These are phyloP conservation scores for Cladosporium sp. DNA, from an alignment of 2,329 filamentous ascomycete species.

Conservation along the genomic window DNA sequence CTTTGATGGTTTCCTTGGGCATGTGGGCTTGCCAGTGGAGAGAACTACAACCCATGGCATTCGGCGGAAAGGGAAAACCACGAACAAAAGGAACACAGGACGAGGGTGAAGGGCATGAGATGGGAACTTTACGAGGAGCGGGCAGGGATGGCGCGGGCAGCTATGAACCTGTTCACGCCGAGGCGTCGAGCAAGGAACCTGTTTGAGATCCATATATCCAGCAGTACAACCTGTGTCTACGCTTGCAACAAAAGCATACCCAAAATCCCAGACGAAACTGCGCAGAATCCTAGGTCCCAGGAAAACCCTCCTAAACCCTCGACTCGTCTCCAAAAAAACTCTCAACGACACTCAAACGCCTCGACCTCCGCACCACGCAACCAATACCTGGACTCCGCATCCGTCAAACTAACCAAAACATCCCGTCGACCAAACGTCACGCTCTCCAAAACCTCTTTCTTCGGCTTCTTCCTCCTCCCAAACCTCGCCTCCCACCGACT, in stretches of 20 bases:
- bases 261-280: too few species aligned
- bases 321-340: too few species aligned
- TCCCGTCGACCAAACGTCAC: slow-evolving; percentile 30
- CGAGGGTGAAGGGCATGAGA: slow-evolving; percentile 32
- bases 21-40: slow-evolving; percentile 90
- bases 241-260: neutral
- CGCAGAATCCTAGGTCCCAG: too few species aligned
- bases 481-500: slow-evolving; percentile 10
- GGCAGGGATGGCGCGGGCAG: slow-evolving; percentile 43
- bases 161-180: slow-evolving; percentile 42
- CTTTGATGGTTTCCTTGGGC: slow-evolving; percentile 64
- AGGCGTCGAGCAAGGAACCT: slow-evolving; percentile 33
- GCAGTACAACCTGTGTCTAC: slow-evolving; percentile 29
- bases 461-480: slow-evolving; percentile 12
- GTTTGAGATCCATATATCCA: slow-evolving; percentile 24
- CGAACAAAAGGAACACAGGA: slow-evolving; percentile 5
- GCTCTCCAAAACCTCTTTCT: neutral
- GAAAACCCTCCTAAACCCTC: too few species aligned
- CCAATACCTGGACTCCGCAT: slow-evolving; percentile 26
- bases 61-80: slow-evolving; percentile 57
- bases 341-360: slow-evolving; percentile 18
- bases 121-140: slow-evolving; percentile 36
- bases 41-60: slow-evolving; percentile 82
- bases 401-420: slow-evolving; percentile 29
- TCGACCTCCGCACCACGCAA: slow-evolving; percentile 32